Percentiles rank a stretch among this genome's conserved stretches.
These are phyloP conservation scores for Leccinum pachyderme DNA, from an alignment of 1,284 basidiomycete genomes.

Conservation along the genomic window DNA sequence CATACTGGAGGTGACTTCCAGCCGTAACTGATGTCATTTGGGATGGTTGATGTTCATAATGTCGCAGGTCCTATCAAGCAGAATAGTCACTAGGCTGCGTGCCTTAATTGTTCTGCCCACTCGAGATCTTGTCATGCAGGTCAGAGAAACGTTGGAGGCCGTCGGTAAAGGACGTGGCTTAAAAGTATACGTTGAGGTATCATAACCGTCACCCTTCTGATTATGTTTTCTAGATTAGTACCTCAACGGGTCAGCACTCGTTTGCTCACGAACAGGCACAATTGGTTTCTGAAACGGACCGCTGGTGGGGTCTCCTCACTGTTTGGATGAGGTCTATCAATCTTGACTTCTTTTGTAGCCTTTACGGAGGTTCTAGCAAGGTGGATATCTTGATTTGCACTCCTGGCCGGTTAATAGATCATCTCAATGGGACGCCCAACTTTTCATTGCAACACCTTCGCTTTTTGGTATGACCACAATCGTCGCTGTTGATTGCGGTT, in stretches of 20 bases:
- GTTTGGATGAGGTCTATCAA: not conserved
- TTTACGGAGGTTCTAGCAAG: constrained; percentile 78
- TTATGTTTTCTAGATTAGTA: constrained; percentile 56
- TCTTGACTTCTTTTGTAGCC: constrained; percentile 35
- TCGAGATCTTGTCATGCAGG: constrained; percentile 92
- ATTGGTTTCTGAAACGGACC: constrained; percentile 54
- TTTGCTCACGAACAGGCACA: constrained; percentile 81
- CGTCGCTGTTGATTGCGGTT: not conserved
- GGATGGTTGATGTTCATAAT: constrained; percentile 1
- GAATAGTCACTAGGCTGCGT: constrained; percentile 82
- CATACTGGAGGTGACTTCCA: constrained; percentile 72
- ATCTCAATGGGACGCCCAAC: constrained; percentile 83
- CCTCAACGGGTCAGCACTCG: constrained; percentile 81
- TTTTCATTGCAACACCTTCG: constrained; percentile 93
- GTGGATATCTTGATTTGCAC: constrained; percentile 96
- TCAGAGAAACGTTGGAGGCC: constrained; percentile 87
- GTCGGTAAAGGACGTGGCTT: constrained; percentile 84
- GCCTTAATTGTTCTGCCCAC: constrained; percentile 94
- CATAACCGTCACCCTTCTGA: not conserved
- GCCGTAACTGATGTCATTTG: constrained; percentile 3
- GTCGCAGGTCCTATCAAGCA: constrained; percentile 63
- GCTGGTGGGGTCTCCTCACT: constrained; percentile 38
- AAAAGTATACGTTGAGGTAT: constrained; percentile 49
- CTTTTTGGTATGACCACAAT: constrained; percentile 62
- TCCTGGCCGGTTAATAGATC: constrained; percentile 93